Conservation (phyloP, 2,329 filamentous ascomycete species). For the Penicillium sp. region DNA sequence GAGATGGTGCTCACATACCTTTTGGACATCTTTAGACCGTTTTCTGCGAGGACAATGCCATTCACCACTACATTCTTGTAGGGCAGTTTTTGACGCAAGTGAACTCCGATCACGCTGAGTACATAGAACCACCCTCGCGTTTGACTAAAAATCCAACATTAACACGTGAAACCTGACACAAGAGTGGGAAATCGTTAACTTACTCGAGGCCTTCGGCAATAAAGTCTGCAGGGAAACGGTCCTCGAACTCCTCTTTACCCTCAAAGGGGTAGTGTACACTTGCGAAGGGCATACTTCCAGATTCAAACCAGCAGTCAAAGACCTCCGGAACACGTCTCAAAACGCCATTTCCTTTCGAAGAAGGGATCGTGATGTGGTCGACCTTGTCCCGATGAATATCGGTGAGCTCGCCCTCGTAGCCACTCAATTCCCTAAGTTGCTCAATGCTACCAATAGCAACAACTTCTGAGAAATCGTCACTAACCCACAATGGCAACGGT, state of each 20-base stretch:
- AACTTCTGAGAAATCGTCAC: constrained; percentile 80
- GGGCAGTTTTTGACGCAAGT: constrained; percentile 78
- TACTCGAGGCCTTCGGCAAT: constrained; percentile 69
- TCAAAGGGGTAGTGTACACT: constrained; percentile 90
- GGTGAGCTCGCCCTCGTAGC: constrained; percentile 76
- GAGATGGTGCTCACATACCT: constrained; percentile 27
- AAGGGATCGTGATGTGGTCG: constrained; percentile 91
- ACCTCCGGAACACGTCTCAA: constrained; percentile 80
- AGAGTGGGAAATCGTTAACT: not conserved
- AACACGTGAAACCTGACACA: not conserved
- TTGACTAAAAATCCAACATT: constrained; percentile 57
- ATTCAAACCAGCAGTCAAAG: constrained; percentile 97
- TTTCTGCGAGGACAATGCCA: constrained; percentile 87
- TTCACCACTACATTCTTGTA: constrained; percentile 98
- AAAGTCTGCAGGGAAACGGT: constrained; percentile 85
- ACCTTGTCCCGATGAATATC: constrained; percentile 92
- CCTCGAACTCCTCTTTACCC: constrained; percentile 75
- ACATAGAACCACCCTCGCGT: constrained; percentile 98
- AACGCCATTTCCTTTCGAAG: constrained; percentile 79
- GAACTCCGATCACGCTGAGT: constrained; percentile 79
- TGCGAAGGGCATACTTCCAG: constrained; percentile 91
- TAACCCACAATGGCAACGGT: constrained; percentile 87
- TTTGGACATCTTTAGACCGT: constrained; percentile 99
- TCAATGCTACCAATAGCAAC: constrained; percentile 81
- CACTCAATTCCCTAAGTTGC: constrained; percentile 80